Percentiles rank a stretch among this genome's conserved stretches.
These are phyloP conservation scores for Psilocybe mexicana DNA, from an alignment of 1,284 basidiomycete genomes.

Conservation along the genomic window DNA sequence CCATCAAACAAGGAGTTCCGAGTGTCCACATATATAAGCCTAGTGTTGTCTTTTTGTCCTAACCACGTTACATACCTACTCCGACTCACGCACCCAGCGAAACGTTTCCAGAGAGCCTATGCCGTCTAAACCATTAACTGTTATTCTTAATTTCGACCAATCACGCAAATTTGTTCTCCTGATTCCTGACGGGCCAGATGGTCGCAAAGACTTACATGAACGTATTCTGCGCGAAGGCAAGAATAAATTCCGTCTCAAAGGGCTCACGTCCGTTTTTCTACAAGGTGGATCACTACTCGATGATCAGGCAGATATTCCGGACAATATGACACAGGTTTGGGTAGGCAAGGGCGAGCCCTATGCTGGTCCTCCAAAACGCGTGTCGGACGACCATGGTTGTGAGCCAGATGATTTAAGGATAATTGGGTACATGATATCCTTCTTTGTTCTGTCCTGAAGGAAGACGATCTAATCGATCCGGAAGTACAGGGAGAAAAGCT, in stretches of 20 bases:
- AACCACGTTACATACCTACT: too few species aligned
- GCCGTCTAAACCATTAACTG: slow-evolving; percentile 29
- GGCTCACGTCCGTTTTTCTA: slow-evolving; percentile 31
- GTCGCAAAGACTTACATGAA: slow-evolving; percentile 15
- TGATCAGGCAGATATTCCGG: slow-evolving; percentile 20
- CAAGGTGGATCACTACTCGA: slow-evolving; percentile 29
- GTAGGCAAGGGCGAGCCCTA: slow-evolving; percentile 37
- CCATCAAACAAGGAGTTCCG: too few species aligned
- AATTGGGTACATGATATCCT: slow-evolving; percentile 20
- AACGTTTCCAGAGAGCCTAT: slow-evolving; percentile 4
- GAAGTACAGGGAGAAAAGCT: slow-evolving; percentile 27
- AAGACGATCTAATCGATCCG: background rate
- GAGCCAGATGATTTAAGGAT: slow-evolving; percentile 24
- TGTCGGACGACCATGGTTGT: background rate
- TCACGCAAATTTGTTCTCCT: slow-evolving; percentile 31
- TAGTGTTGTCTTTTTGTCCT: too few species aligned
- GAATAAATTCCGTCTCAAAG: slow-evolving; percentile 38
- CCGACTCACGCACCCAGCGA: background rate
- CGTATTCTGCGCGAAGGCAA: slow-evolving; percentile 34
- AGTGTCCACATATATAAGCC: background rate
- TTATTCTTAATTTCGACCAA: slow-evolving; percentile 37
- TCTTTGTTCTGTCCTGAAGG: background rate
- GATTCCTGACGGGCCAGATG: slow-evolving; percentile 14
- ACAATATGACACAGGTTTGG: slow-evolving; percentile 28
- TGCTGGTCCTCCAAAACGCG: slow-evolving; percentile 27